Base-by-base conservation (phyloP, 345 rosid genomes). In the Punica granatum region DNA sequence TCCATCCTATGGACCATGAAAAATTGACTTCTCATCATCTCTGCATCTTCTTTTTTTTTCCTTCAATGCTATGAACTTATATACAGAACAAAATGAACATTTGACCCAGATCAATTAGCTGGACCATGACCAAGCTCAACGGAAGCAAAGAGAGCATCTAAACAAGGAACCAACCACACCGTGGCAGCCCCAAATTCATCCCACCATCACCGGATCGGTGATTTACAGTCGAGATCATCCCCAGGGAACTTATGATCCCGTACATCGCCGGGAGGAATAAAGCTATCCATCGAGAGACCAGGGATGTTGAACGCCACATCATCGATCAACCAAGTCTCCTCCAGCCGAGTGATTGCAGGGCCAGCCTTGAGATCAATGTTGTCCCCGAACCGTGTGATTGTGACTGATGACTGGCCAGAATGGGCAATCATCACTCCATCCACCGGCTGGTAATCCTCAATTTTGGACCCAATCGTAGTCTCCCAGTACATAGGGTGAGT, bases 401-500 rank as follows among this genome's bases (percentile, higher is more conserved):
- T 81, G 0, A 78, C 93, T 65, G 78, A 80, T 0, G 99, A 86
- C 28, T 74, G 86, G 62, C 99, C 99, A 0, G 86, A 76, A n/a
- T 94, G 99, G 3, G 99, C 92, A 0, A 94, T 85, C 86, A 89
- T 88, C 60, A 88, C 88, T 0, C 88, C 89, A 15, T 94, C 99
- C n/a, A 89, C 80, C 0, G 76, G 42, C 9, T 83, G 48, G 64
- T 94, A 94, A 68, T 94, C 97, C 6, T 86, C 86, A 54, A 94
- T 88, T 66, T 76, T 78, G 0, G 97, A 85, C 1, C 86, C 77
- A 82, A 91, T 94, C 15, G 96, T 79, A 25, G 99, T 94, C 74
- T 94, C 99, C 99, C 99, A 94, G 37, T 94, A 94, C 10, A 86
- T 83, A 6, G 99, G 90, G 34, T 75, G 59, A 23, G 85, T 73